These are phyloP conservation scores for Emydomyces testavorans DNA, from an alignment of 2,329 filamentous ascomycete genomes.

Conservation along the genomic window DNA sequence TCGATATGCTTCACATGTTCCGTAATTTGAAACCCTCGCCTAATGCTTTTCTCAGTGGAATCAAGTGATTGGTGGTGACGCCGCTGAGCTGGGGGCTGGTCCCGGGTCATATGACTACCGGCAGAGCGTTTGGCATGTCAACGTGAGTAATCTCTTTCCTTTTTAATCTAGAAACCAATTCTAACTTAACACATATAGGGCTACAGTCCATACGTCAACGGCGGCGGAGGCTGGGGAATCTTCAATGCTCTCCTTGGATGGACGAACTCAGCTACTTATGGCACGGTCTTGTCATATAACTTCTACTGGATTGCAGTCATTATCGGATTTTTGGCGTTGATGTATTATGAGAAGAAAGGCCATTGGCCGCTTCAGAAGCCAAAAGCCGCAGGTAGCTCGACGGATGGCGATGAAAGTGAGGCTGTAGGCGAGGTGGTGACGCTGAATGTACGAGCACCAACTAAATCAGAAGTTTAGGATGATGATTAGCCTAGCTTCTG, in stretches of 20 bases:
- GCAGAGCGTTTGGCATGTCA: conserved; percentile 14
- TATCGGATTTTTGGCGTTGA: conserved; percentile 48
- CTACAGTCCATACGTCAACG: conserved; percentile 61
- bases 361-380: conserved; percentile 15
- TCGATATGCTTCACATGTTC: not conserved
- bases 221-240: conserved; percentile 71
- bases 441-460: not conserved
- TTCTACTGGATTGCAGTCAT: conserved; percentile 73
- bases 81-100: conserved; percentile 9
- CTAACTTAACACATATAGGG: conserved; percentile 41
- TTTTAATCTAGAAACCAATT: not conserved
- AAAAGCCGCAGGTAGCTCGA: not conserved
- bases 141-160: not conserved
- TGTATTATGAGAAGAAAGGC: conserved; percentile 18
- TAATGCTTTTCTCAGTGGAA: conserved; percentile 10
- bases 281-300: conserved; percentile 78
- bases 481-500: too few relatives aligned
- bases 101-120: conserved; percentile 11
- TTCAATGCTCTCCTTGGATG: conserved; percentile 80
- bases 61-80: conserved; percentile 10
- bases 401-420: not conserved
- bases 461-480: not conserved
- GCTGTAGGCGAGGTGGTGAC: not conserved
- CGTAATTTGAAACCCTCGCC: not conserved
- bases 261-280: conserved; percentile 79